phyloP scores from a whole-genome alignment of 1,139 yeast genomes.

The Kodamaea ohmeri region DNA sequence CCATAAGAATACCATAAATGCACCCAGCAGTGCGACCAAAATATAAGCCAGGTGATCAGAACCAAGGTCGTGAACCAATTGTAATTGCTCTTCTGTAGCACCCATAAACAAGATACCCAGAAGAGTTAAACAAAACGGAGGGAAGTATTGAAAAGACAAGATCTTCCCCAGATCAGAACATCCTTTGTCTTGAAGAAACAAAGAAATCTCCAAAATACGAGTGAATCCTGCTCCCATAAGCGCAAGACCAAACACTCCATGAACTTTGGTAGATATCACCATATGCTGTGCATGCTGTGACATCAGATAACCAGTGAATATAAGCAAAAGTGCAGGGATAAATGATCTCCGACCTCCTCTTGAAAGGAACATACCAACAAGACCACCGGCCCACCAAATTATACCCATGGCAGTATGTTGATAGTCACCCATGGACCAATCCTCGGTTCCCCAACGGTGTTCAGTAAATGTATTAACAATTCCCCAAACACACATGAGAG shows the following conservation, averaged over 20 bases:
- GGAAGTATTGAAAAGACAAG: slow-evolving; percentile 73
- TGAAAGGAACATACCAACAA: slow-evolving; percentile 75
- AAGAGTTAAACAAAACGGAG: slow-evolving; percentile 75
- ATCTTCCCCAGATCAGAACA: slow-evolving; percentile 47
- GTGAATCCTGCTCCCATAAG: slow-evolving; percentile 75
- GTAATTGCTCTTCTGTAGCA: slow-evolving; percentile 86
- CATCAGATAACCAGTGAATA: slow-evolving; percentile 94
- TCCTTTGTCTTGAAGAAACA: slow-evolving; percentile 59
- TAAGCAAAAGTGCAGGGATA: slow-evolving; percentile 75
- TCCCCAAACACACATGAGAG: slow-evolving; percentile 85
- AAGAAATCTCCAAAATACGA: slow-evolving; percentile 74
- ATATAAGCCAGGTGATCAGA: slow-evolving; percentile 85
- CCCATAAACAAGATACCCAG: slow-evolving; percentile 85
- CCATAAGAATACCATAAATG: slow-evolving; percentile 71
- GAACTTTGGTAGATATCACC: slow-evolving; percentile 78
- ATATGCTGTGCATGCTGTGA: slow-evolving; percentile 78
- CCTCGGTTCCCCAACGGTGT: slow-evolving; percentile 87
- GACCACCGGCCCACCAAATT: slow-evolving; percentile 94
- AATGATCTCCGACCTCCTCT: slow-evolving; percentile 65
- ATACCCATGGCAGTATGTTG: slow-evolving; percentile 97
- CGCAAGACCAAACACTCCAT: slow-evolving; percentile 77
- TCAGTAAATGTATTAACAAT: slow-evolving; percentile 92
- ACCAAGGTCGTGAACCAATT: slow-evolving; percentile 65
- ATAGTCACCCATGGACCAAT: slow-evolving; percentile 87
- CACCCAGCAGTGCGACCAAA: slow-evolving; percentile 69